Percentiles rank a stretch among this genome's conserved stretches.
Conservation (phyloP, 257 asterid species). For the Przewalskia tangutica region DNA sequence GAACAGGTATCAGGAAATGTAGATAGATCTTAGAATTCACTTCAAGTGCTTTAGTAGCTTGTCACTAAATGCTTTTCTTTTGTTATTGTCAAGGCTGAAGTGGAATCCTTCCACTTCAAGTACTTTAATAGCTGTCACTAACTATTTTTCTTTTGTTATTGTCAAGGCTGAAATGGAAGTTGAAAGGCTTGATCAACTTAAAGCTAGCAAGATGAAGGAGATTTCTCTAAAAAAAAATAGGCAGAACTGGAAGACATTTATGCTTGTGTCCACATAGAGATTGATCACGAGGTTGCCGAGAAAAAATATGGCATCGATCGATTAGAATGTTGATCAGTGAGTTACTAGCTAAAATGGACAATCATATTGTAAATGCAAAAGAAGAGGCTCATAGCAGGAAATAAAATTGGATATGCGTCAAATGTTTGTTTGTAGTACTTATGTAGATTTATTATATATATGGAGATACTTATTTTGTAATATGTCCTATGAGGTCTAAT, state of each 20-base stretch:
- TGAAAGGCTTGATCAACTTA: constrained; percentile 89
- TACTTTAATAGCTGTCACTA: constrained; percentile 69
- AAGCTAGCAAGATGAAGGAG: constrained; percentile 96
- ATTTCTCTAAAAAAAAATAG: constrained; percentile 90
- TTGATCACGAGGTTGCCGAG: constrained; percentile 79
- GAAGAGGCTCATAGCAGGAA: no score
- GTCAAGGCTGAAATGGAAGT: constrained; percentile 89
- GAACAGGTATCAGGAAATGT: constrained; percentile 53
- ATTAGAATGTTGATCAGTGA: constrained; percentile 79
- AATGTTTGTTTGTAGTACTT: no score
- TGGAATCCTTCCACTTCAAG: constrained; percentile 91
- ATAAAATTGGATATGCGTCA: no score
- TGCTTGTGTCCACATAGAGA: constrained; percentile 82
- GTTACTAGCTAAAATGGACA: constrained; percentile 84
- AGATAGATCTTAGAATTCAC: not conserved
- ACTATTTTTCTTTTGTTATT: constrained; percentile 3
- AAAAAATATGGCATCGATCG: constrained; percentile 61
- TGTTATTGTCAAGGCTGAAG: constrained; percentile 57
- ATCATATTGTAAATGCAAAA: constrained; percentile 68
- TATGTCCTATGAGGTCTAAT: no score
- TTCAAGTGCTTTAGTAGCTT: not conserved
- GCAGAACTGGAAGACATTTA: constrained; percentile 81
- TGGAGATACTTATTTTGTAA: no score
- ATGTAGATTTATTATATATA: no score
- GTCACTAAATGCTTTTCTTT: constrained; percentile 4